Evolutionary conservation across 345 rosid species (phyloP).

Genomic region (Litchi chinensis): DNA sequence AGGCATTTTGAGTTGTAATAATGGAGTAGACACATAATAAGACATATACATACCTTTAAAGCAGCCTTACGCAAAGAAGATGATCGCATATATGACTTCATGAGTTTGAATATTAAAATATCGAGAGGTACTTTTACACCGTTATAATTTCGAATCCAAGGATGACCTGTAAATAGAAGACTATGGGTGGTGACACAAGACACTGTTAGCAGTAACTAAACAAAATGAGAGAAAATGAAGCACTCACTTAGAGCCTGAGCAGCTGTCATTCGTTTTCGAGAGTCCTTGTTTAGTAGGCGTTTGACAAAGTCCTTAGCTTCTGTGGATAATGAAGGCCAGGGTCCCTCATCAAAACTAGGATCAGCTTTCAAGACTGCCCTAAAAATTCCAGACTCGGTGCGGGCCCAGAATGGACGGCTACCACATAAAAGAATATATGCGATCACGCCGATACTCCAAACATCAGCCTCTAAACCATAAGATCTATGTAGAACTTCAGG

Average conservation of each 20-base stretch:
- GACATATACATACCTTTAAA: conserved; percentile 61
- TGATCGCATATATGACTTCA: conserved; percentile 79
- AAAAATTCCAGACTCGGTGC: conserved; percentile 94
- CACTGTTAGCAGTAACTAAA: conserved; percentile 14
- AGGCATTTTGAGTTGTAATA: neutral
- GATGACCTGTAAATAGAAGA: conserved; percentile 67
- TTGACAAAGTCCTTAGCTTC: conserved; percentile 93
- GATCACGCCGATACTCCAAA: conserved; percentile 97
- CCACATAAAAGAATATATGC: conserved; percentile 94
- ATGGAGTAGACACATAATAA: neutral
- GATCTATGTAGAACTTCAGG: conserved; percentile 98
- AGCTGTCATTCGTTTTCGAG: conserved; percentile 88
- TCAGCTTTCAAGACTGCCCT: conserved; percentile 88
- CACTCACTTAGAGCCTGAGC: conserved; percentile 90
- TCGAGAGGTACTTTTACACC: conserved; percentile 73
- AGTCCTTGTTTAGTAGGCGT: conserved; percentile 77
- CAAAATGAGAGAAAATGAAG: conserved; percentile 21
- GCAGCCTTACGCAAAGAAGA: conserved; percentile 93
- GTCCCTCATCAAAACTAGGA: conserved; percentile 81
- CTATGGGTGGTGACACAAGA: conserved; percentile 19
- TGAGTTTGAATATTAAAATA: conserved; percentile 65
- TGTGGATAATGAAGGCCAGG: conserved; percentile 87
- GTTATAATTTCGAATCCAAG: conserved; percentile 67
- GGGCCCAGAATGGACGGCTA: conserved; percentile 98
- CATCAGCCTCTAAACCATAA: conserved; percentile 94